phyloP scores from a whole-genome alignment of 164 flowering plant species.

The Aristolochia fimbriata region DNA sequence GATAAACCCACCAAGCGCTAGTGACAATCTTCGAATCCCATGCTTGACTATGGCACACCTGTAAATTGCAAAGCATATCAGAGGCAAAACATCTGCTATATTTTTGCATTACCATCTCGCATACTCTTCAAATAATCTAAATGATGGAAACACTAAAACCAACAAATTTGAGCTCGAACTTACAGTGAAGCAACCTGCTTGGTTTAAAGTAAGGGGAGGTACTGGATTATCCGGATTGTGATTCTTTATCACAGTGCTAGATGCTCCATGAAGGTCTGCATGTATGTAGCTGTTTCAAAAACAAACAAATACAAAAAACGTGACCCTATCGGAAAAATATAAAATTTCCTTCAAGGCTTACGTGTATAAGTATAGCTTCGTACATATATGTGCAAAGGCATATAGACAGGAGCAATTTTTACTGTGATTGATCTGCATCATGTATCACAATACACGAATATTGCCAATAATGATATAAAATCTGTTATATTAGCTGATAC shows the following conservation, averaged over 20 bases:
- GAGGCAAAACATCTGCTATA: too few species aligned
- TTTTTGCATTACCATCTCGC: too few species aligned
- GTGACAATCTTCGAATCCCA: conserved; percentile 99
- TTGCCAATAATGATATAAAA: too few species aligned
- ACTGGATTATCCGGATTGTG: conserved; percentile 77
- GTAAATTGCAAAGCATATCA: conserved; percentile 4
- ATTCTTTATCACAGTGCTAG: conserved; percentile 90
- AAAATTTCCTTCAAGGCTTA: background rate
- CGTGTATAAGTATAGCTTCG: too few species aligned
- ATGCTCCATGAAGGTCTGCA: conserved; percentile 98
- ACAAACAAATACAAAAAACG: conserved; percentile 5
- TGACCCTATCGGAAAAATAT: background rate
- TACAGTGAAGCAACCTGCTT: conserved; percentile 95
- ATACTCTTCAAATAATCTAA: too few species aligned
- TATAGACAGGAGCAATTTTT: too few species aligned
- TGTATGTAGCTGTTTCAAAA: conserved; percentile 69
- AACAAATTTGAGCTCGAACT: conserved; percentile 12
- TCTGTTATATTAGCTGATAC: too few species aligned
- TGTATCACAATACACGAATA: too few species aligned
- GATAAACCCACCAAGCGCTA: conserved; percentile 99
- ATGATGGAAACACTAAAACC: background rate
- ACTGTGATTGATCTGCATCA: too few species aligned
- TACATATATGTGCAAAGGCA: too few species aligned
- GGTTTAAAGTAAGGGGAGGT: conserved; percentile 91
- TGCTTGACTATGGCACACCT: conserved; percentile 98